A percentile compares a stretch with the other conserved stretches of the same genome.
phyloP scores from a whole-genome alignment of 176 grass and related monocot genomes.

The Aegilops tauschii region DNA sequence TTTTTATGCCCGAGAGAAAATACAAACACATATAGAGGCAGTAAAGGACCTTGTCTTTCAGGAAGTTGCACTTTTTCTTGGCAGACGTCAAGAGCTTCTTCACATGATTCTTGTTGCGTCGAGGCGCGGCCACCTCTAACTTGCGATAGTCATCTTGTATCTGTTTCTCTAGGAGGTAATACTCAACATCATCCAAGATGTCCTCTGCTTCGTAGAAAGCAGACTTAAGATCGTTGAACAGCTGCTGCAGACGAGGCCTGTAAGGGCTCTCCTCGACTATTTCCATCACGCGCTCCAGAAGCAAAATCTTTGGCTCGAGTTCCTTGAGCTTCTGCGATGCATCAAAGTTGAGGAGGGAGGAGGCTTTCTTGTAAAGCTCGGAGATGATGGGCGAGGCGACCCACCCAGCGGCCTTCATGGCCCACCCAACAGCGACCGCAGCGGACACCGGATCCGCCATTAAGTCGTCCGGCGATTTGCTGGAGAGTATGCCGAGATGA shows the following conservation, averaged over 20 bases:
- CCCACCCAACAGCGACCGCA: neutral
- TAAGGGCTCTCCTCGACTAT: neutral
- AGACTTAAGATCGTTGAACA: slow-evolving; percentile 10
- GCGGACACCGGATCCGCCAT: neutral
- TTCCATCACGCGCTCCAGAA: neutral
- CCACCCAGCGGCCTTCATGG: slow-evolving; percentile 5
- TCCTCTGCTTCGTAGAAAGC: slow-evolving; percentile 34
- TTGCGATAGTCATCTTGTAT: neutral
- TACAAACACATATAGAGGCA: neutral
- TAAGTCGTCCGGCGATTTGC: neutral
- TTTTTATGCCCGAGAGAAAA: neutral
- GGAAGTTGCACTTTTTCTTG: neutral
- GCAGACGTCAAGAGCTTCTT: neutral
- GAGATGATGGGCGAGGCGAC: neutral
- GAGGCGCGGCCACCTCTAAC: neutral
- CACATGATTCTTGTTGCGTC: neutral
- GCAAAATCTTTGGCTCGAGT: neutral
- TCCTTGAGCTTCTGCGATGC: slow-evolving; percentile 13
- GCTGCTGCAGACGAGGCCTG: neutral
- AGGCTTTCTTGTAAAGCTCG: slow-evolving; percentile 10
- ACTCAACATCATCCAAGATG: slow-evolving; percentile 31
- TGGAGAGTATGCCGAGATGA: neutral
- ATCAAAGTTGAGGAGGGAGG: neutral
- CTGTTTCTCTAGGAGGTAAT: slow-evolving; percentile 21
- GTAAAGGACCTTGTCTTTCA: neutral